Evolutionary conservation across 2,329 filamentous ascomycete species (phyloP).

Genomic region (Cladophialophora immunda): DNA sequence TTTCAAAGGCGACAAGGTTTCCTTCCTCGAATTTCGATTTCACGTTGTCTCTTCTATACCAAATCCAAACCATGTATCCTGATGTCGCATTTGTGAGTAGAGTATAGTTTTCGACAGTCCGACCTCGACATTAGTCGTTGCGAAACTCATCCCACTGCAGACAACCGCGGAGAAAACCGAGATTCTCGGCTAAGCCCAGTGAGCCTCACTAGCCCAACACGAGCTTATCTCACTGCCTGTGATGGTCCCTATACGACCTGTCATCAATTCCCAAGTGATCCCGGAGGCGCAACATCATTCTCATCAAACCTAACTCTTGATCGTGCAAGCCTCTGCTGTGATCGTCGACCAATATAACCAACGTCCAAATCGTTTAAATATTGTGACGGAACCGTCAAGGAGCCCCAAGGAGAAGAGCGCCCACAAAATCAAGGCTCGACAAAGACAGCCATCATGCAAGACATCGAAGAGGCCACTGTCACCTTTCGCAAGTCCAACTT

Average conservation of each 20-base stretch:
- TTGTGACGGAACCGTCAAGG: neutral
- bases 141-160: neutral
- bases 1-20: neutral
- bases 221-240: neutral
- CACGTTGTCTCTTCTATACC: neutral
- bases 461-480: slow-evolving; percentile 38
- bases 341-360: neutral
- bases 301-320: neutral
- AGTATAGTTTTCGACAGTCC: neutral
- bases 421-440: neutral
- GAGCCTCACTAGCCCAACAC: neutral
- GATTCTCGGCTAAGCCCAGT: slow-evolving; percentile 1
- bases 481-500: slow-evolving; percentile 36
- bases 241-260: neutral
- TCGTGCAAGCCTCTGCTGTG: neutral
- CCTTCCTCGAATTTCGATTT: neutral
- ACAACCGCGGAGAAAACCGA: slow-evolving; percentile 9
- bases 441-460: slow-evolving; percentile 27
- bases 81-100: neutral
- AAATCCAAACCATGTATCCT: neutral
- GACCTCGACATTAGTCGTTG: neutral
- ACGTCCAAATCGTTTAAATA: neutral
- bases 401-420: neutral
- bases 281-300: neutral
- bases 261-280: neutral